Evolutionary conservation across 2,329 filamentous ascomycete species (phyloP), one percentile per base, ranked within the genome.

Genomic region (Pleurostoma richardsiae): DNA sequence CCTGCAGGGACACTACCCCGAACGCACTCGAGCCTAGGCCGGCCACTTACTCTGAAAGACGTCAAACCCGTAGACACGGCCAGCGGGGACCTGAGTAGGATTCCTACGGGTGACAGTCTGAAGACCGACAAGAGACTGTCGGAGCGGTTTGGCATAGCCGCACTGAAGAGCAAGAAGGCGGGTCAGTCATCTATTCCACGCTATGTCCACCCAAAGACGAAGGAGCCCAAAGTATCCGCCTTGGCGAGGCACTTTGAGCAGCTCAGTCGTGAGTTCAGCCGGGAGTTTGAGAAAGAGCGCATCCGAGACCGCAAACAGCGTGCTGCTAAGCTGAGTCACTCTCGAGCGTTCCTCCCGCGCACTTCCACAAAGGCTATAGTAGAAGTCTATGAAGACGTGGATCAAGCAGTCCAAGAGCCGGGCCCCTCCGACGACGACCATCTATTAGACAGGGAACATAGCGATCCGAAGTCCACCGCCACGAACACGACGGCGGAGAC

Each of bases 201-300:
- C 30, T 94, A 94, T 29, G 82, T 96, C 29, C 83, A 86, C 43
- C 60, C 64, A 43, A 88, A 84, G 60, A 83, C 79, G 55, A 85
- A 83, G 54, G 79, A 85, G 44, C 82, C 88, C 4, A 88, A 87
- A 57, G 94, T 99, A 3, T 95, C 90, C 6, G 90, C 85, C n/a
- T 75, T 99, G 43, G 90, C 94, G 19, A 89, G 89, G 56, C 94
- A 97, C 63, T 97, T 99, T 61, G 95, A 99, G 65, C 91, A 97
- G 64, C 76, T 99, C 47, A 96, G 90, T 56, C 85, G 91, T 28
- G 95, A 99, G 60, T 99, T 99, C 55, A 96, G 90, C 56, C 85
- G 91, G 28, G 95, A 99, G 60, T 99, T 99, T 55, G 90, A 96
- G 61, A 95, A 92, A 58, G 92, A 99, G 67, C 82, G 94, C 40